phyloP scores from a whole-genome alignment of 352 stramenopile species.

The Phytophthora capsici region DNA sequence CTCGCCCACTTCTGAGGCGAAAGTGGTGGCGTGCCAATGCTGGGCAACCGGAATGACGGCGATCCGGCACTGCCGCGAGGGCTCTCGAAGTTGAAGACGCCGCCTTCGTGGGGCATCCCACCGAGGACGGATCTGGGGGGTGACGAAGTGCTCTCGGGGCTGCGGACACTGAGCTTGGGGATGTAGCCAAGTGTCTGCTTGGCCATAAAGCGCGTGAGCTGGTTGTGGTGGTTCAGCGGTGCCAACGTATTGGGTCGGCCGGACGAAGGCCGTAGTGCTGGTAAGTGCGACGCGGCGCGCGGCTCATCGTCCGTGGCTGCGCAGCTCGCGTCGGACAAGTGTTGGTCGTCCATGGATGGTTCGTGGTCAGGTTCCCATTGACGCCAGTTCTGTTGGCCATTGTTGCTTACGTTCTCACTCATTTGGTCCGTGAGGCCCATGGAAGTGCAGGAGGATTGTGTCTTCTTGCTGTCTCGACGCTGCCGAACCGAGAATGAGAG shows the following conservation, averaged over 20 bases:
- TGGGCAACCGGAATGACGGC: conserved; percentile 57
- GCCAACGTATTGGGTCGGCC: conserved; percentile 20
- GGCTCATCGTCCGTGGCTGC: background rate
- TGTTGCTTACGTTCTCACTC: conserved; percentile 41
- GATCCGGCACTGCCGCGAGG: conserved; percentile 29
- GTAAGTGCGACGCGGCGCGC: background rate
- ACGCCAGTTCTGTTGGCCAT: conserved; percentile 17
- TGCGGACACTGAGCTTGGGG: conserved; percentile 48
- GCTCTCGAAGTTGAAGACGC: conserved; percentile 34
- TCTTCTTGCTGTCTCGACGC: conserved; percentile 22
- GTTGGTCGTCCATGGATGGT: conserved; percentile 26
- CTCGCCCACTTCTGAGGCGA: conserved; percentile 52
- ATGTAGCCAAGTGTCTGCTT: conserved; percentile 71
- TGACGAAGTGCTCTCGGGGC: conserved; percentile 30
- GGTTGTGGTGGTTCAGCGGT: conserved; percentile 56
- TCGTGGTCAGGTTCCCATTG: conserved; percentile 45
- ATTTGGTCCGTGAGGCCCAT: conserved; percentile 41
- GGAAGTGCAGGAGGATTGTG: background rate
- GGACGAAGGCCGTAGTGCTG: conserved; percentile 7
- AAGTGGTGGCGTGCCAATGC: conserved; percentile 48
- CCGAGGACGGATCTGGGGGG: conserved; percentile 24
- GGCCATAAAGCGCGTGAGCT: conserved; percentile 65
- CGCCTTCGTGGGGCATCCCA: background rate
- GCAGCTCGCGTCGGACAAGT: conserved; percentile 13
- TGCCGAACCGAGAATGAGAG: conserved; percentile 25